These are phyloP conservation scores for Claviceps sp. DNA, from an alignment of 2,329 filamentous ascomycete genomes.

Conservation along the genomic window DNA sequence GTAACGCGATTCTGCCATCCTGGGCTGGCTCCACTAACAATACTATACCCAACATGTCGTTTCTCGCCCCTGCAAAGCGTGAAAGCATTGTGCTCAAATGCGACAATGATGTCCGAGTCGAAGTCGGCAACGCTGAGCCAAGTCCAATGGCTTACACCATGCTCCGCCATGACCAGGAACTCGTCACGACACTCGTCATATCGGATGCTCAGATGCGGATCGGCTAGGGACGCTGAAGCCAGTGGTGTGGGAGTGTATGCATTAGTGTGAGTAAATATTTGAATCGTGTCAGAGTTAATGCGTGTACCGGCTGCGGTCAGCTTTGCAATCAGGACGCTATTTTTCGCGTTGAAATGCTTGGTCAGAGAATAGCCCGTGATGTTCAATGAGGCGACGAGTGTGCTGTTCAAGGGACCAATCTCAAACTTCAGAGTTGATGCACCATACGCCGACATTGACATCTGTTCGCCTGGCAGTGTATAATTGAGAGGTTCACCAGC, in stretches of 20 bases:
- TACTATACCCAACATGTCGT: background rate
- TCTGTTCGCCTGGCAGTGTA: background rate
- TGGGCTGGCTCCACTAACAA: background rate
- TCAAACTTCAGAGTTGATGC: background rate
- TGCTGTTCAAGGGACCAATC: slow-evolving; percentile 5
- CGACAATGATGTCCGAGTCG: slow-evolving; percentile 2
- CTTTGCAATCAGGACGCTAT: slow-evolving; percentile 2
- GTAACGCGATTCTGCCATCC: slow-evolving; percentile 3
- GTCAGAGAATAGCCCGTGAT: background rate
- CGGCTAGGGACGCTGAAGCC: background rate
- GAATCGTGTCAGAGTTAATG: slow-evolving; percentile 2
- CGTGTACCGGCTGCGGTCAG: slow-evolving; percentile 1
- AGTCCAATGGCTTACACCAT: slow-evolving; percentile 3
- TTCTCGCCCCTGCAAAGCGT: slow-evolving; percentile 1
- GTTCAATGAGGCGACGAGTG: slow-evolving; percentile 4
- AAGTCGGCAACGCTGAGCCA: slow-evolving; percentile 2
- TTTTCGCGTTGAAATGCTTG: background rate
- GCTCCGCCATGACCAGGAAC: slow-evolving; percentile 1
- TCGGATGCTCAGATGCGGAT: background rate
- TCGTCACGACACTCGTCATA: background rate
- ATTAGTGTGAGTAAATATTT: slow-evolving; percentile 1
- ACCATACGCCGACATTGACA: background rate
- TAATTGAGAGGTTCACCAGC: slow-evolving; percentile 1
- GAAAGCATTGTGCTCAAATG: slow-evolving; percentile 4
- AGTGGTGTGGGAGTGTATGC: slow-evolving; percentile 3